phyloP scores from a whole-genome alignment of 768 basidiomycete species.

The Tricholoma sp. region DNA sequence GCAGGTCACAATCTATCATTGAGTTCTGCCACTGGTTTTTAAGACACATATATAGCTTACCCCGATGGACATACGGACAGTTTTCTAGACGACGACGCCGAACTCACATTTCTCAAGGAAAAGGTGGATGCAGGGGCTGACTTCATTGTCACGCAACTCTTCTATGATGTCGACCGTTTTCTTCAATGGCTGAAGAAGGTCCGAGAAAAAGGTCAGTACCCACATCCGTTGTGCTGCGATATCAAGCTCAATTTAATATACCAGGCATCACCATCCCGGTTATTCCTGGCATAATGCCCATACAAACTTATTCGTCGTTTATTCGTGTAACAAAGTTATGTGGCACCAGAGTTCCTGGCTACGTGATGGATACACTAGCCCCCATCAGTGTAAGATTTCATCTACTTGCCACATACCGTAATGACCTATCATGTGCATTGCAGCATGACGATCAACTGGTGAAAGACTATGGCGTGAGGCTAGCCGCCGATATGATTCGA shows the following conservation, averaged over 20 bases:
- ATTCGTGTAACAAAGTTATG: slow-evolving; percentile 87
- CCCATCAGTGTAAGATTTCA: slow-evolving; percentile 62
- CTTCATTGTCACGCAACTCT: slow-evolving; percentile 93
- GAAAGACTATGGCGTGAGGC: slow-evolving; percentile 88
- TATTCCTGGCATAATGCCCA: slow-evolving; percentile 96
- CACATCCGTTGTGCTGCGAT: not conserved
- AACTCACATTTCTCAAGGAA: slow-evolving; percentile 67
- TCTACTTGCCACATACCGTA: not conserved
- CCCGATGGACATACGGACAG: slow-evolving; percentile 83
- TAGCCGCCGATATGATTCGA: slow-evolving; percentile 78
- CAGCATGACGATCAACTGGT: slow-evolving; percentile 92
- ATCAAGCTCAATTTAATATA: not conserved
- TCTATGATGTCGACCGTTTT: slow-evolving; percentile 93
- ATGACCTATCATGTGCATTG: slow-evolving; percentile 1
- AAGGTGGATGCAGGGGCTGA: slow-evolving; percentile 96
- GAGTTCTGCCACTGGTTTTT: not conserved
- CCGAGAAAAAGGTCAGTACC: slow-evolving; percentile 57
- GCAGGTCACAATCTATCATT: slow-evolving; percentile 53
- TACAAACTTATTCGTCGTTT: slow-evolving; percentile 95
- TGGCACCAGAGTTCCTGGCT: slow-evolving; percentile 67
- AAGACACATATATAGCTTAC: slow-evolving; percentile 53
- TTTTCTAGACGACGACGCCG: slow-evolving; percentile 39
- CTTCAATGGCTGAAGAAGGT: slow-evolving; percentile 72
- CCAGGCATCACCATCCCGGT: slow-evolving; percentile 86
- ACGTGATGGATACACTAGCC: slow-evolving; percentile 61